phyloP scores from a whole-genome alignment of 2,329 filamentous ascomycete genomes.

The Neonectria faginata region DNA sequence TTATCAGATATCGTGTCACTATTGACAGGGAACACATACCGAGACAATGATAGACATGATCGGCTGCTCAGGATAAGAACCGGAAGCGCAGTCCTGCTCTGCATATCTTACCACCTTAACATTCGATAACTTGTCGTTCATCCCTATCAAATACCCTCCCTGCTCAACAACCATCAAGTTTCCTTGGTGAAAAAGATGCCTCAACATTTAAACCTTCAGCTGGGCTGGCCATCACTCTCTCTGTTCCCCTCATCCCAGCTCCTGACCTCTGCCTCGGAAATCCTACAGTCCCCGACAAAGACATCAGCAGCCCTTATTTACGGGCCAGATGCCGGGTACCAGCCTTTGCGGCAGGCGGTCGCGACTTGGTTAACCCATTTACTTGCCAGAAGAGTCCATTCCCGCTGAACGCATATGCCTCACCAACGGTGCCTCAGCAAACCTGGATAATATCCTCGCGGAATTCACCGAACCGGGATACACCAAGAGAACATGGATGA shows the following conservation, averaged over 20 bases:
- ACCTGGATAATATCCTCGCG: slow-evolving; percentile 26
- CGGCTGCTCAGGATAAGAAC: neutral
- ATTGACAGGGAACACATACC: neutral
- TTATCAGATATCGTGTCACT: neutral
- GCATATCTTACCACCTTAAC: neutral
- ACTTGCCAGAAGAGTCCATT: slow-evolving; percentile 5
- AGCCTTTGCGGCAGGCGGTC: slow-evolving; percentile 29
- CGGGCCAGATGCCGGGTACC: slow-evolving; percentile 31
- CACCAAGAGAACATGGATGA: slow-evolving; percentile 71
- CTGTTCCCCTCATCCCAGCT: slow-evolving; percentile 3
- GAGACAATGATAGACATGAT: neutral
- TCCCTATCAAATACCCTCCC: neutral
- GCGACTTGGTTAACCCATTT: slow-evolving; percentile 28
- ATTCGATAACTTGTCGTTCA: neutral
- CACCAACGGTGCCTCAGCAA: slow-evolving; percentile 30
- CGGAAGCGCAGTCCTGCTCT: no score
- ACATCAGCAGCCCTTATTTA: slow-evolving; percentile 29
- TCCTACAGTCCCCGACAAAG: slow-evolving; percentile 12
- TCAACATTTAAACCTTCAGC: slow-evolving; percentile 16
- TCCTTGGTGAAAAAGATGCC: neutral
- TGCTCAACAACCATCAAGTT: neutral
- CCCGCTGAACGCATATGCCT: slow-evolving; percentile 27
- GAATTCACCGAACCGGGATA: slow-evolving; percentile 70
- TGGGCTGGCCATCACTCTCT: slow-evolving; percentile 17
- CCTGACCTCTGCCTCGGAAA: neutral